A percentile compares a stretch with the other conserved stretches of the same genome.
These are phyloP conservation scores for Alternaria brassicicola DNA, from an alignment of 2,329 filamentous ascomycete genomes.

Conservation along the genomic window DNA sequence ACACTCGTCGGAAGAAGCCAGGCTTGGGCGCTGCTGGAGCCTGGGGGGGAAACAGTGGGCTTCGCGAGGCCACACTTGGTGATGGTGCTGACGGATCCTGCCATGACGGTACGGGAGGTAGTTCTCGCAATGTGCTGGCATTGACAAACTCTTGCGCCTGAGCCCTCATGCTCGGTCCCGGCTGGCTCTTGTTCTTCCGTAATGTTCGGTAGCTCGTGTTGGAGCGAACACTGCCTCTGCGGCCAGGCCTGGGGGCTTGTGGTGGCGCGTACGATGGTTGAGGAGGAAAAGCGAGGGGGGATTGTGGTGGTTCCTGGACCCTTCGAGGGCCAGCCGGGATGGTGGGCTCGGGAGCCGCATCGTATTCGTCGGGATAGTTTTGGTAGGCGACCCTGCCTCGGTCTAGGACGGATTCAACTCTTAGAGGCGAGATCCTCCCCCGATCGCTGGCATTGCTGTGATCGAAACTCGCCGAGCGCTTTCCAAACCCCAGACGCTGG, in stretches of 20 bases:
- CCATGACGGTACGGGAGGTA: constrained; percentile 54
- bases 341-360: constrained; percentile 85
- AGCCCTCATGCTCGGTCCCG: constrained; percentile 51
- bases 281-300: constrained; percentile 47
- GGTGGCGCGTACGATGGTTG: constrained; percentile 50
- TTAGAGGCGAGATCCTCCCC: constrained; percentile 29
- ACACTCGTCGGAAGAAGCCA: constrained; percentile 93
- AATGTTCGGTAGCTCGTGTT: constrained; percentile 55
- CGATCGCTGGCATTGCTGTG: constrained; percentile 40
- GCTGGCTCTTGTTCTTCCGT: constrained; percentile 52
- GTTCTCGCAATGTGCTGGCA: constrained; percentile 50
- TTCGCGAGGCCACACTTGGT: constrained; percentile 60
- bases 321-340: constrained; percentile 79
- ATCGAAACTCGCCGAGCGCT: constrained; percentile 79
- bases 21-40: constrained; percentile 65
- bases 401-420: constrained; percentile 54
- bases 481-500: constrained; percentile 61
- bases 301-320: constrained; percentile 51
- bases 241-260: constrained; percentile 53
- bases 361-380: constrained; percentile 65
- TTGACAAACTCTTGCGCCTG: constrained; percentile 58
- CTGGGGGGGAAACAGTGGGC: constrained; percentile 50
- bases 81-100: constrained; percentile 60
- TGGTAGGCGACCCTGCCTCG: constrained; percentile 52
- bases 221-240: constrained; percentile 66